A percentile compares a stretch with the other conserved stretches of the same genome.
Evolutionary conservation across 257 asterid species (phyloP).

Genomic region (Eucommia ulmoides): DNA sequence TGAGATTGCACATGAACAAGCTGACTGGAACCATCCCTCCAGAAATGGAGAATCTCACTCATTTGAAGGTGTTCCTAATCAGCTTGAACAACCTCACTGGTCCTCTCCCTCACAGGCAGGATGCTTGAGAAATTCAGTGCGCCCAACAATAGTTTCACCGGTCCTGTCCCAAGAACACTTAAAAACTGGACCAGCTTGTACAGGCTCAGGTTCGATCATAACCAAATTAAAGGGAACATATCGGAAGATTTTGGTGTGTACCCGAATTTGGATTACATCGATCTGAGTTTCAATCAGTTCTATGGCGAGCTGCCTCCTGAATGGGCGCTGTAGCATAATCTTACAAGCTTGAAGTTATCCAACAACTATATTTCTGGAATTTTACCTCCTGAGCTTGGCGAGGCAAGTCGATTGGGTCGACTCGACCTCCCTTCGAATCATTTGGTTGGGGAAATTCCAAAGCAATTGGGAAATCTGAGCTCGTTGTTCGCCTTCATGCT

Average conservation of each 20-base stretch:
- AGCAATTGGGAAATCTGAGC: not conserved
- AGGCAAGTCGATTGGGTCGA: not conserved
- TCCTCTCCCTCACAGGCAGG: slow-evolving; percentile 7
- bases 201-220: not conserved
- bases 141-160: slow-evolving; percentile 3
- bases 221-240: not conserved
- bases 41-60: slow-evolving; percentile 3
- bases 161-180: slow-evolving; percentile 11
- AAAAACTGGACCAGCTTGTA: not conserved
- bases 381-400: slow-evolving; percentile 12
- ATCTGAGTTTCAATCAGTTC: slow-evolving; percentile 1
- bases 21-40: slow-evolving; percentile 13
- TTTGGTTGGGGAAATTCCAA: not conserved
- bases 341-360: not conserved
- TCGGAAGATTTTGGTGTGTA: not conserved
- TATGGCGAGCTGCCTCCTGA: slow-evolving; percentile 8
- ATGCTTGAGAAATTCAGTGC: not conserved
- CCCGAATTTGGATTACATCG: not conserved
- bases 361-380: not conserved
- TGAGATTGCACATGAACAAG: slow-evolving; percentile 5
- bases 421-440: not conserved
- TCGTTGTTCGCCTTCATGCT: not conserved
- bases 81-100: slow-evolving; percentile 2
- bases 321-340: slow-evolving; percentile 2
- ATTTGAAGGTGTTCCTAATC: not conserved